Percentiles rank a stretch among this genome's conserved stretches.
These are phyloP conservation scores for Boechera stricta DNA, from an alignment of 345 rosid genomes.

Conservation along the genomic window DNA sequence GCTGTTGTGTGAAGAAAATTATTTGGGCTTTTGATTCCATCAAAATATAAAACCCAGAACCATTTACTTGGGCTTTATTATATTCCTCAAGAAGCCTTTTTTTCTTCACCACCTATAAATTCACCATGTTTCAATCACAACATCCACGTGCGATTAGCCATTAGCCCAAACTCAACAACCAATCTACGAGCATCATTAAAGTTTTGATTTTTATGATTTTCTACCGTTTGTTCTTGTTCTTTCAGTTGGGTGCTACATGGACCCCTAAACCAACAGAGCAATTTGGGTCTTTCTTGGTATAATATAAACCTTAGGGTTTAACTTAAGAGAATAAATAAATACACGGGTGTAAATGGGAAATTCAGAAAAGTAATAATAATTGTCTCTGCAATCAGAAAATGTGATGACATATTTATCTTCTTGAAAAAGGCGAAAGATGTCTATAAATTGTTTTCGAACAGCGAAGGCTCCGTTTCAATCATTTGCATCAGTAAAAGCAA, in stretches of 20 bases:
- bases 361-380: conserved; percentile 16
- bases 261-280: background rate
- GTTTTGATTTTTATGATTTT: background rate
- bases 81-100: conserved; percentile 12
- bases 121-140: conserved; percentile 10
- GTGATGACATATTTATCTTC: conserved; percentile 13
- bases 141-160: conserved; percentile 38
- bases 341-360: background rate
- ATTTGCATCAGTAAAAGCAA: conserved; percentile 7
- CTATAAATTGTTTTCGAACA: conserved; percentile 46
- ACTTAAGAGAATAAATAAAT: background rate
- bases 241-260: background rate
- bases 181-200: background rate
- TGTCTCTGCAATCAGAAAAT: conserved; percentile 16
- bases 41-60: background rate
- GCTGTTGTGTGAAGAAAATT: background rate
- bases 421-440: conserved; percentile 40
- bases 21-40: conserved; percentile 32
- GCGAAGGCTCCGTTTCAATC: conserved; percentile 35
- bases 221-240: background rate
- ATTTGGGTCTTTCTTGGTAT: background rate
- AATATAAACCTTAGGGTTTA: background rate
- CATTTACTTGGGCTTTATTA: conserved; percentile 15
- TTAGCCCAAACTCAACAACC: conserved; percentile 38
- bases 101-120: conserved; percentile 36